Evolutionary conservation across 225 moss, liverwort and hornwort genomes (phyloP), one percentile per base, ranked within the genome.

Genomic region (Thuidium tamariscinum): DNA sequence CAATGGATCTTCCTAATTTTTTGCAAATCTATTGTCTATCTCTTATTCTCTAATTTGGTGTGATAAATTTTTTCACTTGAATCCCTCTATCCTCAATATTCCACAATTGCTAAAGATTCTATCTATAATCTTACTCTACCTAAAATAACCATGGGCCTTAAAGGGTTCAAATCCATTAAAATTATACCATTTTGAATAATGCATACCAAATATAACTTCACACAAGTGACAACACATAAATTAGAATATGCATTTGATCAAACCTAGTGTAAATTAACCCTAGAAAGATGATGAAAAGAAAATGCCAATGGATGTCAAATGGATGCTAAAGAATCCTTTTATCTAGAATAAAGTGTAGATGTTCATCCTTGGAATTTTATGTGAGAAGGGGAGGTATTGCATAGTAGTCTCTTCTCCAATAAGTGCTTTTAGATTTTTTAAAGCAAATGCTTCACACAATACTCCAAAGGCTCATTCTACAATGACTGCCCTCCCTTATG

Each of bases 21-120:
- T 29, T 44, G 10, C 2, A 17, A 5, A 73, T 5, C 29, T 6
- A 49, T 48, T 30, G 7, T 49, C 1, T 48, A 16, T 20, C 9
- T 32, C 1, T 49, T 6, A 74, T 32, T 32, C 6, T 32, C 7
- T 1, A 49, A 49, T 7, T 49, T 49, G 6, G 12, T 11, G 7
- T 0, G 0, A 32, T 32, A 23, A 30, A 1, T 46, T 46, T 73
- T 30, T 32, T 49, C 1, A 1, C 4, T 4, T 32, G 0, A 0
- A 0, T 3, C 48, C 27, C 2, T 48, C 0, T 73, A 27, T 32
- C 17, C 6, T 46, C 6, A 18, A 18, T 10, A 17, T 72, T 2
- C 3, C 6, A 7, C 11, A 48, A 7, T 2, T 49, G 0, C 19
- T 32, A 32, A 32, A 48, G 11, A 18, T 19, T 48, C 1, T 18